Evolutionary conservation across 768 basidiomycete genomes (phyloP), one percentile per base, ranked within the genome.

Genomic region (Lentinus brumalis): DNA sequence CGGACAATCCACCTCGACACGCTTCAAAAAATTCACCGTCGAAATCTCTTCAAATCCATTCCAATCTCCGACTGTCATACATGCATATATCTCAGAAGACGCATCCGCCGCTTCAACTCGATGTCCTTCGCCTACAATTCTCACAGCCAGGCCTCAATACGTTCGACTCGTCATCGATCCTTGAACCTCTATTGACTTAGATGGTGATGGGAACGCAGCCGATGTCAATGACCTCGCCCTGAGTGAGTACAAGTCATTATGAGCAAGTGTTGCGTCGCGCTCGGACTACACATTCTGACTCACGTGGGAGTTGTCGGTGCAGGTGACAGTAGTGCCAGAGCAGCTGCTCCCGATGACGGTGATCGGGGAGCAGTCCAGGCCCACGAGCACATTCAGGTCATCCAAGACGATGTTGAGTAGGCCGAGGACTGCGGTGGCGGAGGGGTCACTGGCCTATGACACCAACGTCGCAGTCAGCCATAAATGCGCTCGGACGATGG

Each of bases 231-330:
- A 59, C 50, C 8, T 44, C 44, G 15, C 50, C 50, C 57, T 59
- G 21, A 26, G 21, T 26, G 21, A 40, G 11, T 26, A 32, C 30
- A 30, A 12, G 21, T 26, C 21, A 26, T 26, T 26, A 26, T 26
- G 1, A 26, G 21, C 32, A 18, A 44, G 31, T 35, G 26, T 18
- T 21, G 35, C n/a, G 8, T 10, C 21, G 5, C 55, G 50, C 21
- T 26, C 2, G 21, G 21, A 26, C 21, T 26, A 26, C 21, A 26
- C 21, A 26, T 26, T 26, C 21, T 26, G 21, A 26, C 21, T 26
- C 46, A 61, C 60, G 60, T 52, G 55, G 29, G 44, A 53, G 52
- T 57, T 57, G 50, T 57, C 56, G 16, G 38, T 14, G 61, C 61
- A 62, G 61, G 50, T 57, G 6, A 62, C 61, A 9, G 61, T n/a